A percentile compares a stretch with the other conserved stretches of the same genome.
Evolutionary conservation across 108 stramenopile genomes (phyloP).

Genomic region (Fistulifera pelliculosa): DNA sequence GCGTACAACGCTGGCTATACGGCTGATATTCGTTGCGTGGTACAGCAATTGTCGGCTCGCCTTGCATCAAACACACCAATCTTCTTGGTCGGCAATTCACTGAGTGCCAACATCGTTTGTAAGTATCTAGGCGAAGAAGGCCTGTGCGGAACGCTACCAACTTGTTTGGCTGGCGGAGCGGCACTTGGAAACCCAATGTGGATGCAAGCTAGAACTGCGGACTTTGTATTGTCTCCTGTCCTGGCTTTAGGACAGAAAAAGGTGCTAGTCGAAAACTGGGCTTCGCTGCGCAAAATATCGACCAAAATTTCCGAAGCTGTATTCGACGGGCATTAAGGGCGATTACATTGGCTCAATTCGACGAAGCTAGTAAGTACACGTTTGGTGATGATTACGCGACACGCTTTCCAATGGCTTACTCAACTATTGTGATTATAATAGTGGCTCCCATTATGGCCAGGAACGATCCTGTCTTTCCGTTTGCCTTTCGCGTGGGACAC

Average conservation of each 20-base stretch:
- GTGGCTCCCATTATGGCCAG: slow-evolving; percentile 50
- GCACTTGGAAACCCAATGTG: slow-evolving; percentile 72
- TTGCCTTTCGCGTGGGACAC: slow-evolving; percentile 47
- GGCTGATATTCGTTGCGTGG: slow-evolving; percentile 62
- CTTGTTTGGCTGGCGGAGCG: slow-evolving; percentile 62
- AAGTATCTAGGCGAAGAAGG: slow-evolving; percentile 88
- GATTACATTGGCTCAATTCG: slow-evolving; percentile 48
- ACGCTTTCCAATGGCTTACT: no score
- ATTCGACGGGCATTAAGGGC: slow-evolving; percentile 38
- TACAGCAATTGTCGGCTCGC: slow-evolving; percentile 43
- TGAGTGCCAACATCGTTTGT: slow-evolving; percentile 74
- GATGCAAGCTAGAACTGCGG: slow-evolving; percentile 36
- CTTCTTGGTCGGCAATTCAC: slow-evolving; percentile 63
- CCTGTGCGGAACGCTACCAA: slow-evolving; percentile 53
- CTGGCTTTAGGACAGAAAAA: slow-evolving; percentile 65
- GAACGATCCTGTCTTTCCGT: slow-evolving; percentile 61
- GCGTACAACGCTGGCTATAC: slow-evolving; percentile 72
- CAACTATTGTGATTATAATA: no score
- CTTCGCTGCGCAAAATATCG: slow-evolving; percentile 20
- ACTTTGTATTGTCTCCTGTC: slow-evolving; percentile 50
- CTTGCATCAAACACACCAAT: slow-evolving; percentile 44
- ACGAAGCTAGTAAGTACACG: slow-evolving; percentile 21
- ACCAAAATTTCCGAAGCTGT: slow-evolving; percentile 34
- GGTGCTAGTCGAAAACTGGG: slow-evolving; percentile 42
- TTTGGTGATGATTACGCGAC: no score